Evolutionary conservation across 345 rosid genomes (phyloP).

Genomic region (Pseudoturritis turrita): DNA sequence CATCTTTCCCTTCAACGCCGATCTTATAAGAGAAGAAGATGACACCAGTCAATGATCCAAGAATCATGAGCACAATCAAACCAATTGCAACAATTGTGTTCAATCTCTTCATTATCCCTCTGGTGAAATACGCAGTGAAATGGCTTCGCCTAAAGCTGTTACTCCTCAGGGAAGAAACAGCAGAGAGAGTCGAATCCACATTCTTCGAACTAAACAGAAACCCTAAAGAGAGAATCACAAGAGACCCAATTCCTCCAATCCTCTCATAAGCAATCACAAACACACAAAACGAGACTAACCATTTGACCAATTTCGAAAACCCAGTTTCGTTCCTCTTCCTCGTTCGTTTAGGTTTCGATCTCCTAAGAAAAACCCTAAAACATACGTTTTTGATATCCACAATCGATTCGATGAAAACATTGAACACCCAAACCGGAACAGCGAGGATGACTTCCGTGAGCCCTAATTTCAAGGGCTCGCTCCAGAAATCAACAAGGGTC

Average conservation of each 20-base stretch:
- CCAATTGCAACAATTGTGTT: constrained; percentile 80
- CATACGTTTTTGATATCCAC: constrained; percentile 65
- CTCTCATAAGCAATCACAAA: constrained; percentile 76
- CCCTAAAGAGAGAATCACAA: constrained; percentile 60
- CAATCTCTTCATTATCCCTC: constrained; percentile 68
- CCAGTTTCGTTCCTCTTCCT: constrained; percentile 46
- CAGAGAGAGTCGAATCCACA: constrained; percentile 61
- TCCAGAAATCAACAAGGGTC: constrained; percentile 86
- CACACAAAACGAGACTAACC: constrained; percentile 79
- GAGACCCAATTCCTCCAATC: constrained; percentile 62
- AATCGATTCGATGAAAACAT: constrained; percentile 66
- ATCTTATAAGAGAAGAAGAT: constrained; percentile 89
- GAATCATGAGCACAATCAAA: constrained; percentile 75
- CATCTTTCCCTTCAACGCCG: constrained; percentile 90
- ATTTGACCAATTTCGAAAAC: constrained; percentile 63
- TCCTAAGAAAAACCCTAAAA: constrained; percentile 51
- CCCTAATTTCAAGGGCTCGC: constrained; percentile 68
- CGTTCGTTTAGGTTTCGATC: constrained; percentile 37
- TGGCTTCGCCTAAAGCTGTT: constrained; percentile 56
- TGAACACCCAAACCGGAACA: constrained; percentile 66
- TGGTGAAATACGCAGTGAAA: constrained; percentile 67
- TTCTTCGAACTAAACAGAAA: constrained; percentile 57
- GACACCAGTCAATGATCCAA: constrained; percentile 60
- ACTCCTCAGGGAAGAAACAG: constrained; percentile 62
- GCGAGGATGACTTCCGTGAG: constrained; percentile 92